phyloP scores from a whole-genome alignment of 2,329 filamentous ascomycete genomes.

The Beauveria scarabaeidicola region DNA sequence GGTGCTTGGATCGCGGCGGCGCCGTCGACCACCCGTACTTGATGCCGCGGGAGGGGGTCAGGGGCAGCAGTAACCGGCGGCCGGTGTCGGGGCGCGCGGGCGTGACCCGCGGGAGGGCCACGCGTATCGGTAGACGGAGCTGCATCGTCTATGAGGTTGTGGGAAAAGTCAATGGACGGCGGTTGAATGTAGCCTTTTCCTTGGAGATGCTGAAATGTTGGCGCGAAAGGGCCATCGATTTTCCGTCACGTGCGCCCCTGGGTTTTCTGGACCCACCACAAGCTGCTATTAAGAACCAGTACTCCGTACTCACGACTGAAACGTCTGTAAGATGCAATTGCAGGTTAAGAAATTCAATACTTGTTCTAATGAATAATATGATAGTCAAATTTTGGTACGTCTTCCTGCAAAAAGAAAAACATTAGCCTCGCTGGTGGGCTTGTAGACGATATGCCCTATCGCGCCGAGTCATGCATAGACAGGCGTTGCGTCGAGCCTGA shows the following conservation, averaged over 20 bases:
- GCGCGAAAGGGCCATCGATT: neutral
- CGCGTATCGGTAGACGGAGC: constrained; percentile 35
- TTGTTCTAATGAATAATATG: too few species aligned
- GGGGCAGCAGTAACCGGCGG: constrained; percentile 36
- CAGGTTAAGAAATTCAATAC: too few species aligned
- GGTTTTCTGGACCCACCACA: neutral
- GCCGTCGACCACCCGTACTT: constrained; percentile 55
- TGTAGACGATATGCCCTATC: too few species aligned
- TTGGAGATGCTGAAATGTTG: constrained; percentile 3
- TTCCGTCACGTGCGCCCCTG: constrained; percentile 8
- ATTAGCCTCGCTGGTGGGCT: too few species aligned
- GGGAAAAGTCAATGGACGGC: constrained; percentile 11
- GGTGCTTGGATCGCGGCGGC: constrained; percentile 41
- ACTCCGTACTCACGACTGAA: too few species aligned
- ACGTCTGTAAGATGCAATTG: neutral
- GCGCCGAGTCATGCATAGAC: too few species aligned
- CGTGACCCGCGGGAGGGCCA: constrained; percentile 33
- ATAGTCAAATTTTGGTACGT: too few species aligned
- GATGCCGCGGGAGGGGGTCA: constrained; percentile 39
- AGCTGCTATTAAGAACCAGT: neutral
- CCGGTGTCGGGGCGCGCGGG: constrained; percentile 21
- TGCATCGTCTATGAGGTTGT: constrained; percentile 29
- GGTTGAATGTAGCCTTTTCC: constrained; percentile 11
- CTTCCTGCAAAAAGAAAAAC: too few species aligned
- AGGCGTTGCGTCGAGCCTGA: too few species aligned